Conservation (phyloP, 768 basidiomycete genomes). For the Lactarius sanguifluus region DNA sequence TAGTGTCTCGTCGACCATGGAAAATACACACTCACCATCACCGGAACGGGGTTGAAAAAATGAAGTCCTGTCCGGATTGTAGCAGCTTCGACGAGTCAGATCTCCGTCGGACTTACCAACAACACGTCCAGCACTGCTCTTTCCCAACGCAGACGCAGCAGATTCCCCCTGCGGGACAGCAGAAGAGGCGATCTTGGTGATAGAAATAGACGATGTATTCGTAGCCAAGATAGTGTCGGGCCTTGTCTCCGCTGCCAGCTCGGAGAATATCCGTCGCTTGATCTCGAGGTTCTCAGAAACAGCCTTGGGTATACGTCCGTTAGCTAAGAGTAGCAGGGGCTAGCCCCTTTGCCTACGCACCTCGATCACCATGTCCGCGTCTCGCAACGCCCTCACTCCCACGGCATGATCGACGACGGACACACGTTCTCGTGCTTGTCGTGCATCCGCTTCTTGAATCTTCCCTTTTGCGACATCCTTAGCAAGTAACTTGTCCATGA, state of each 20-base stretch:
- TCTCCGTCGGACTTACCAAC: conserved; percentile 57
- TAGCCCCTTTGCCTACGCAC: conserved; percentile 40
- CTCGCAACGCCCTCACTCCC: conserved; percentile 59
- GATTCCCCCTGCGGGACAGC: conserved; percentile 59
- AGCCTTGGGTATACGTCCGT: conserved; percentile 49
- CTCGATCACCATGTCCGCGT: conserved; percentile 92
- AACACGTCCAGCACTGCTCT: conserved; percentile 65
- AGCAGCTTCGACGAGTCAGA: conserved; percentile 12
- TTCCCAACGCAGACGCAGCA: conserved; percentile 63
- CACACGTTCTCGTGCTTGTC: conserved; percentile 69
- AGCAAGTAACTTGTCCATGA: conserved; percentile 80
- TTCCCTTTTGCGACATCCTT: conserved; percentile 88
- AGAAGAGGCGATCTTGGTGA: conserved; percentile 89
- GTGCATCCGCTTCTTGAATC: conserved; percentile 64
- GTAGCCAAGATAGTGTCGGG: conserved; percentile 81
- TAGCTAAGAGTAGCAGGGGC: not conserved
- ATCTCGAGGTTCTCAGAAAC: conserved; percentile 80
- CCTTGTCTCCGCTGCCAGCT: conserved; percentile 64
- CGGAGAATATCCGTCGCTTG: conserved; percentile 75
- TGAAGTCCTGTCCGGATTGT: conserved; percentile 59
- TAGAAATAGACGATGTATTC: conserved; percentile 93
- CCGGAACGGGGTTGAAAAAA: conserved; percentile 96
- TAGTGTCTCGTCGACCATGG: not conserved
- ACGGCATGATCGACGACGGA: conserved; percentile 50
- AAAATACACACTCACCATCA: conserved; percentile 63